Conservation (phyloP, 306 rosid genomes). For the Cajanus cajan region DNA sequence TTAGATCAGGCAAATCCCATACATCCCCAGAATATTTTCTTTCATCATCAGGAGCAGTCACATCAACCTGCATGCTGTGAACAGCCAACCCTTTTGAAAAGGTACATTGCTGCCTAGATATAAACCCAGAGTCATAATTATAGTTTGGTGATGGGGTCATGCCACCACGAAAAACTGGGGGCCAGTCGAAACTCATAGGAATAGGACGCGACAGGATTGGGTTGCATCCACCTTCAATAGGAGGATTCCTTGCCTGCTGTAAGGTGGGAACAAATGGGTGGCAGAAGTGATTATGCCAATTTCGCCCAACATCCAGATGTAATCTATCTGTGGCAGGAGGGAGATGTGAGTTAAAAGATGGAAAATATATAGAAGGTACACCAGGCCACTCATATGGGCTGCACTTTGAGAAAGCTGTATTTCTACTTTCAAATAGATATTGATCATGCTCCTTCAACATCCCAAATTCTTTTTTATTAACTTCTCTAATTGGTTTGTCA, state of each 20-base stretch:
- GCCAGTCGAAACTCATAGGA: conserved; percentile 96
- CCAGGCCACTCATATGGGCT: conserved; percentile 88
- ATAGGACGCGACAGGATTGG: conserved; percentile 58
- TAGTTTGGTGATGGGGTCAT: conserved; percentile 58
- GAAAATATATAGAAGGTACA: conserved; percentile 72
- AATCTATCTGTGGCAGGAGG: conserved; percentile 91
- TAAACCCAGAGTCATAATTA: conserved; percentile 73
- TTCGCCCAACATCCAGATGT: conserved; percentile 90
- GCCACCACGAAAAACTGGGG: conserved; percentile 77
- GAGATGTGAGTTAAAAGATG: conserved; percentile 70
- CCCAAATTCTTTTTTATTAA: conserved; percentile 50
- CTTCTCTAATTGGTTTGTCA: conserved; percentile 51
- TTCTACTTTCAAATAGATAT: conserved; percentile 50
- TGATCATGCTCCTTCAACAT: conserved; percentile 45
- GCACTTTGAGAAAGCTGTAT: conserved; percentile 54
- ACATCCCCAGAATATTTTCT: conserved; percentile 71
- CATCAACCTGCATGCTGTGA: conserved; percentile 55
- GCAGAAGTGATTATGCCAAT: conserved; percentile 91
- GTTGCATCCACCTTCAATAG: conserved; percentile 70
- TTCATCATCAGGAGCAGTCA: conserved; percentile 51
- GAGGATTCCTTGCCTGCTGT: conserved; percentile 59
- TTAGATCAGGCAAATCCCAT: conserved; percentile 60
- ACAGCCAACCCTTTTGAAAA: conserved; percentile 63
- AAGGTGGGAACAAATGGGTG: conserved; percentile 75
- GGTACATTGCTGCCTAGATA: conserved; percentile 70